These are phyloP conservation scores for Cornus florida DNA, from an alignment of 148 eudicot genomes.

Conservation along the genomic window DNA sequence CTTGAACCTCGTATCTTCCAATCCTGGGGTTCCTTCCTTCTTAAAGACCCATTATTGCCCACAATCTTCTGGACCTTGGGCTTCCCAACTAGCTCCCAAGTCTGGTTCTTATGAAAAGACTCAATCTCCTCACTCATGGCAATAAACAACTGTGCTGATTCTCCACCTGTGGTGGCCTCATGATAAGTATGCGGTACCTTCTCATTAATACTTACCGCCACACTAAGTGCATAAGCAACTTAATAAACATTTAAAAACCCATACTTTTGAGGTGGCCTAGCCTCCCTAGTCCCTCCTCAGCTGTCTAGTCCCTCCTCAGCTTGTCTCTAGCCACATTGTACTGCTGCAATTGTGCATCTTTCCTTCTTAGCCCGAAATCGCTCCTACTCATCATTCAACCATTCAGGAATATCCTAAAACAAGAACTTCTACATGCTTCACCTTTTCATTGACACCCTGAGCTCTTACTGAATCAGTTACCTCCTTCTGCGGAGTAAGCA, in stretches of 20 bases:
- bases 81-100: no score
- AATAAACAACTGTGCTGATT: neutral
- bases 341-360: no score
- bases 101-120: no score
- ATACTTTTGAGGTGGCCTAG: neutral
- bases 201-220: no score
- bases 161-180: neutral
- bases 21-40: no score
- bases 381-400: neutral
- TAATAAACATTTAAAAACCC: no score
- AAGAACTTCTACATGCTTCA: neutral
- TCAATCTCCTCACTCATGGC: conserved; percentile 1
- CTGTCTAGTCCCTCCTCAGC: neutral
- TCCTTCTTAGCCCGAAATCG: neutral
- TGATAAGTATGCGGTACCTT: neutral
- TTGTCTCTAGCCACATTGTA: neutral
- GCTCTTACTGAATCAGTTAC: neutral
- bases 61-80: no score
- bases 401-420: neutral
- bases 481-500: no score
- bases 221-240: no score
- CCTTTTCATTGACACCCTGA: neutral
- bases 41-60: no score
- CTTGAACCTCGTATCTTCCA: no score
- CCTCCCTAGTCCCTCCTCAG: neutral